phyloP scores from a whole-genome alignment of 306 rosid genomes.

The Pyrus betulifolia region DNA sequence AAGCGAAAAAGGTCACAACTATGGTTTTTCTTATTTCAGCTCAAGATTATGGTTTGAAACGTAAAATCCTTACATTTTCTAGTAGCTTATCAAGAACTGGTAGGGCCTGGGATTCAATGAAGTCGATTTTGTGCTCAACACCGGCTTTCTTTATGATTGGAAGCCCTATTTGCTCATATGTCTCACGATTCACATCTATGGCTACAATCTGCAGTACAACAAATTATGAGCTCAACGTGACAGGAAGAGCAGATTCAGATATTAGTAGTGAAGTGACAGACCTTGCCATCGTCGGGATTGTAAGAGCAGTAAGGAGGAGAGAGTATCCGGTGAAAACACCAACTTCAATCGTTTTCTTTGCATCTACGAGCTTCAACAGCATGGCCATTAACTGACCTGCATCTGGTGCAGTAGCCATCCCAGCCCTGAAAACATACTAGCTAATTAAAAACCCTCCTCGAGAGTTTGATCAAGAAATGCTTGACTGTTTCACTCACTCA shows the following conservation, averaged over 20 bases:
- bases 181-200: constrained; percentile 34
- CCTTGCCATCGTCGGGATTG: constrained; percentile 52
- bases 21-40: not conserved
- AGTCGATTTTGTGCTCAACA: constrained; percentile 55
- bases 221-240: too few species aligned
- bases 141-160: constrained; percentile 57
- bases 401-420: constrained; percentile 35
- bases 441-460: not conserved
- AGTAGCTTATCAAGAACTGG: constrained; percentile 43
- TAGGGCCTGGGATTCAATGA: constrained; percentile 46
- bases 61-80: constrained; percentile 22
- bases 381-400: constrained; percentile 40
- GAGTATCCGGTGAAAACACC: constrained; percentile 64
- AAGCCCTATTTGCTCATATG: constrained; percentile 44
- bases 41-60: not conserved
- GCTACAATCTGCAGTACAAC: constrained; percentile 38
- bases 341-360: constrained; percentile 50
- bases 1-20: not conserved
- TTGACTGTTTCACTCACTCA: not conserved
- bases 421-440: constrained; percentile 22
- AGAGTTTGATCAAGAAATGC: not conserved
- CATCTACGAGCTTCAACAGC: constrained; percentile 39
- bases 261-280: not conserved
- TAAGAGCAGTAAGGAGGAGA: constrained; percentile 63
- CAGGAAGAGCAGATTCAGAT: not conserved